phyloP scores from a whole-genome alignment of 2,329 filamentous ascomycete genomes.

The Fusarium heterosporum region DNA sequence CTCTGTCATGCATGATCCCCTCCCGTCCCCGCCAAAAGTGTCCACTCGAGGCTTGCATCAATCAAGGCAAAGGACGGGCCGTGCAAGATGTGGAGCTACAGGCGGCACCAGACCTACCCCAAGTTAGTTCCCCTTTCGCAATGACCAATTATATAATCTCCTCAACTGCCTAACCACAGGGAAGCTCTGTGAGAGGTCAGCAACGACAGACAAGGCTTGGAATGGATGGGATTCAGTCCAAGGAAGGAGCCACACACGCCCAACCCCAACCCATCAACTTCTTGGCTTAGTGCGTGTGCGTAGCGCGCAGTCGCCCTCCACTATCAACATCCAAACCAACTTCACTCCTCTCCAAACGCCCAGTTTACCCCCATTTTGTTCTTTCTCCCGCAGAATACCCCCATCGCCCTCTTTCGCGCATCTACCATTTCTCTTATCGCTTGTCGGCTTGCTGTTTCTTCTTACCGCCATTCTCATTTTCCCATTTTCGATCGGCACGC shows the following conservation, averaged over 20 bases:
- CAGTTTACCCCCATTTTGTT: conserved; percentile 41
- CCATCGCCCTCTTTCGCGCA: conserved; percentile 23
- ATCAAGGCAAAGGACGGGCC: conserved; percentile 30
- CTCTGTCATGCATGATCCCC: conserved; percentile 40
- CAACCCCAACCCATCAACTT: conserved; percentile 43
- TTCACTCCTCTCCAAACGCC: conserved; percentile 44
- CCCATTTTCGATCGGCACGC: conserved; percentile 50
- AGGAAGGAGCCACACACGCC: conserved; percentile 41
- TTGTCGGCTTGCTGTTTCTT: conserved; percentile 9
- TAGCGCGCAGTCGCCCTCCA: conserved; percentile 41
- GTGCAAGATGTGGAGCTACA: conserved; percentile 38
- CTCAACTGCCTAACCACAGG: conserved; percentile 21
- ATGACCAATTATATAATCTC: conserved; percentile 52
- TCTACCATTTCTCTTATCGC: conserved; percentile 21
- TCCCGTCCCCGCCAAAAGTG: conserved; percentile 37
- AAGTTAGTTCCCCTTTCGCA: conserved; percentile 27
- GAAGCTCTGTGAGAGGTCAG: conserved; percentile 12
- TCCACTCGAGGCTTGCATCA: conserved; percentile 26
- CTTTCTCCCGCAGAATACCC: conserved; percentile 32
- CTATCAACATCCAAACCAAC: conserved; percentile 42
- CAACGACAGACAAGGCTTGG: conserved; percentile 34
- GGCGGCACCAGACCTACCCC: conserved; percentile 36
- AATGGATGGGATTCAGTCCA: conserved; percentile 36
- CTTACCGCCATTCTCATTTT: conserved; percentile 18
- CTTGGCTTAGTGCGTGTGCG: conserved; percentile 12